A percentile compares a stretch with the other conserved stretches of the same genome.
These are phyloP conservation scores for Mortierella sp. DNA, from an alignment of 371 early-diverging fungal species.

Conservation along the genomic window DNA sequence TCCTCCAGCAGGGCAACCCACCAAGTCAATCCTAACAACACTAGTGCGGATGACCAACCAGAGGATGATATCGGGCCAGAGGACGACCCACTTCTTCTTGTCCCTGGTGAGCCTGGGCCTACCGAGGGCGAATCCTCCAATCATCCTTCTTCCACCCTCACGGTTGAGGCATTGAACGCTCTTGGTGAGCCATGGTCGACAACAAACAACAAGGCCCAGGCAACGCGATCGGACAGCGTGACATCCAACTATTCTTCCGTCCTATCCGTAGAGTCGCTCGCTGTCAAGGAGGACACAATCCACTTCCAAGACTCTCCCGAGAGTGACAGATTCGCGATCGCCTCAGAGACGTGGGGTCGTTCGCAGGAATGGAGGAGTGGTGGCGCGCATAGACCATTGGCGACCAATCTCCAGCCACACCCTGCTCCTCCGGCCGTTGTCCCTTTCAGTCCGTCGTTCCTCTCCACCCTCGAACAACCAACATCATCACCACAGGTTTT, in stretches of 20 bases:
- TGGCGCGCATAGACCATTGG: neutral
- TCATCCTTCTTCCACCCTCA: neutral
- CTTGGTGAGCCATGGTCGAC: neutral
- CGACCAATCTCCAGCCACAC: neutral
- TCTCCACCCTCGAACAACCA: neutral
- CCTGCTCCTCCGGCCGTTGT: neutral
- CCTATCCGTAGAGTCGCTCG: neutral
- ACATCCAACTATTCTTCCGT: neutral
- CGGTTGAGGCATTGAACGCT: neutral
- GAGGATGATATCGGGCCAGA: neutral
- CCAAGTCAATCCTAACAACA: neutral
- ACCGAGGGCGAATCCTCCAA: neutral
- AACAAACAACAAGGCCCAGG: neutral
- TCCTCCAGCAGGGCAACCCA: conserved; percentile 14
- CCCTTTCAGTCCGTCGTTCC: neutral
- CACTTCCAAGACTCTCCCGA: neutral
- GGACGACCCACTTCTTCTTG: neutral
- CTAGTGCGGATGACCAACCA: neutral
- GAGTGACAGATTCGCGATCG: neutral
- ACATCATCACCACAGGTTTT: neutral
- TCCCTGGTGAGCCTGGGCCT: neutral
- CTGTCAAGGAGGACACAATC: neutral
- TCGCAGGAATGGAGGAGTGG: neutral
- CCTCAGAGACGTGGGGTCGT: neutral
- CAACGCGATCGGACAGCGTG: neutral